phyloP scores from a whole-genome alignment of 495 filamentous ascomycete species.

The Pseudevernia furfuracea region DNA sequence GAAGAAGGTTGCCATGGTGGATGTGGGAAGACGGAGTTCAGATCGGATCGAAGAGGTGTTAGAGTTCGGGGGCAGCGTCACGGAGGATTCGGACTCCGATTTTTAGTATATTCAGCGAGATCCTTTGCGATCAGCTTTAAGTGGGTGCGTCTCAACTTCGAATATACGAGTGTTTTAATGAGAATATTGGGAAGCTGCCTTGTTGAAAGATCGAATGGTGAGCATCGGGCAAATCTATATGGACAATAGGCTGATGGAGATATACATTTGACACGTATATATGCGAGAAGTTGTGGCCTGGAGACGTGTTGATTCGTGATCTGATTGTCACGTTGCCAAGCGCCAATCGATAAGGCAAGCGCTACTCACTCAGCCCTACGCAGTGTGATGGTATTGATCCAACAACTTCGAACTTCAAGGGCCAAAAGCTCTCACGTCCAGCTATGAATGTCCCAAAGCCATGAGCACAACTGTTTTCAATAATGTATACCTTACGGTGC shows the following conservation, averaged over 20 bases:
- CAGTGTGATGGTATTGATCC: background rate
- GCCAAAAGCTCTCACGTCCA: background rate
- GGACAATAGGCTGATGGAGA: background rate
- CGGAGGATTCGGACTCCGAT: background rate
- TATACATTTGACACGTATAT: conserved; percentile 14
- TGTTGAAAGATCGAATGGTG: background rate
- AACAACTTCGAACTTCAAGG: background rate
- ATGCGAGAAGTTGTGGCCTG: conserved; percentile 9
- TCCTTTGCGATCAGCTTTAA: background rate
- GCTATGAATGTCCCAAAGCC: background rate
- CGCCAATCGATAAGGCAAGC: conserved; percentile 11
- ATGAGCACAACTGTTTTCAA: background rate
- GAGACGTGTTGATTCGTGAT: conserved; percentile 14
- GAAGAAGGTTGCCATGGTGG: conserved; percentile 71
- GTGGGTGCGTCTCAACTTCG: background rate
- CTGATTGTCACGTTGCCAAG: conserved; percentile 8
- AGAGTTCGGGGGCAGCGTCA: background rate
- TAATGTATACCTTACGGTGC: background rate
- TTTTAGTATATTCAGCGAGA: background rate
- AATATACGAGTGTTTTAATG: background rate
- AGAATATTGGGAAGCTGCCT: background rate
- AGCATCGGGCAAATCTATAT: background rate
- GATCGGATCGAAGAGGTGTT: background rate
- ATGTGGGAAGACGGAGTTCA: background rate
- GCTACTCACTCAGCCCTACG: conserved; percentile 13